Evolutionary conservation across 208 protist genomes (phyloP), one percentile per base, ranked within the genome.

Genomic region (Leishmania martiniquensis): DNA sequence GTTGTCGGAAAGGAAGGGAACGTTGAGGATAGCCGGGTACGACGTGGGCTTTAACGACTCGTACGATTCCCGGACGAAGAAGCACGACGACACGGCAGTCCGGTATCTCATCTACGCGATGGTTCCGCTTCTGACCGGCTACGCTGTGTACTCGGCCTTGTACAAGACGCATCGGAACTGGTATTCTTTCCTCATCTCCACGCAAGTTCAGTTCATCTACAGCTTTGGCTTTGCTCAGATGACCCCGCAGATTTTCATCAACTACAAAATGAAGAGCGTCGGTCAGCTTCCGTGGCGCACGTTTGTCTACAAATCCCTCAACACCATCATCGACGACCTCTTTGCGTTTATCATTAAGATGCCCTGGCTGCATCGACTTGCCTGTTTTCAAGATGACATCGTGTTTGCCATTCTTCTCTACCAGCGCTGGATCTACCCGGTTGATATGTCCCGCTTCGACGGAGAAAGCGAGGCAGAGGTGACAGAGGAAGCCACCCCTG

Each of bases 311-410:
- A 99, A 99, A 84, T 92, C 93, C 9, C 88, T 99, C 49, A 99
- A 99, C 82, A 99, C 99, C 1, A 98, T 99, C 77, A 99, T 99
- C 78, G 99, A 99, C 88, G 99, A 99, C 86, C 85, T 99, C 15
- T 99, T 99, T 84, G 98, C 99, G 2, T 99, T 99, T 85, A 96
- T 99, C 73, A 99, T 99, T 60, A 98, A 95, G 81, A 99, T 99
- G 99, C 99, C 99, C 44, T 97, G 90, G 73, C 72, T 99, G 44
- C 98, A 99, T 80, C 92, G 99, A 25, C 72, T 99, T 7, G 96
- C 97, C 13, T 99, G 99, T 87, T 99, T 99, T 78, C 90, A 99
- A 75, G 99, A 99, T 85, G 99, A 99, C 82, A 82, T 99, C 29
- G 96, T 99, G 51, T 99, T 99, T 88, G 85, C 98, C 76, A 96